Evolutionary conservation across 1,139 yeast species (phyloP), one percentile per base, ranked within the genome.

Genomic region (Geotrichum restrictum): DNA sequence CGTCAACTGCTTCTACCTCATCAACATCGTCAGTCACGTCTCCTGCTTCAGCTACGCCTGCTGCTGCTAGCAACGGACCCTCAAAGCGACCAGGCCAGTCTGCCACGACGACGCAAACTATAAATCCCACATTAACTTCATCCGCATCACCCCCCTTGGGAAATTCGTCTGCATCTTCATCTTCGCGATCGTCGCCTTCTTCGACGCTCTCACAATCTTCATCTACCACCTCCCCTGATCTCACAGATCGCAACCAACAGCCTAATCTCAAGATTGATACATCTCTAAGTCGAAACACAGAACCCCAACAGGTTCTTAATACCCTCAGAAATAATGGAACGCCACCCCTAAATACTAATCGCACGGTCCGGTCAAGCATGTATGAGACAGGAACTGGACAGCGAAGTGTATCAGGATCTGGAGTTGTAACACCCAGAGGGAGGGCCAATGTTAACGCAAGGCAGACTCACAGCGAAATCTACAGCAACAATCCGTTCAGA

Each of bases 201-300:
- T 45, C 42, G 10, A 36, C 32, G 5, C 42, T 3, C 16, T 37
- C 42, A 7, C 42, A 24, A 37, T 24, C 42, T 2, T 37, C 48
- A 7, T 36, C 49, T 29, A 27, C 49, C n/a, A 46, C 49, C 4
- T 43, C 47, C 7, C 47, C 47, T 13, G 47, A 43, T 31, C n/a
- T 43, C 18, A 43, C 16, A 18, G 29, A 32, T 22, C 16, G 36
- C 14, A 19, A 13, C 47, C 47, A 31, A n/a, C 44, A 40, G 19
- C 31, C 31, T 11, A 33, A 11, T 18, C 10, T 27, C 16, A 29
- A 42, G 22, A 34, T 42, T n/a, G 37, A 42, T 18, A n/a, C 37
- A 8, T 7, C 24, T 18, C 18, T 27, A 11, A 16, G 19, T 18
- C 38, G 11, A 14, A n/a, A 13, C 19, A 19, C 32, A 3, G 47